Evolutionary conservation across 192 early-diverging fungal genomes (phyloP), one percentile per base, ranked within the genome.

Genomic region (Radiomyces spectabilis): DNA sequence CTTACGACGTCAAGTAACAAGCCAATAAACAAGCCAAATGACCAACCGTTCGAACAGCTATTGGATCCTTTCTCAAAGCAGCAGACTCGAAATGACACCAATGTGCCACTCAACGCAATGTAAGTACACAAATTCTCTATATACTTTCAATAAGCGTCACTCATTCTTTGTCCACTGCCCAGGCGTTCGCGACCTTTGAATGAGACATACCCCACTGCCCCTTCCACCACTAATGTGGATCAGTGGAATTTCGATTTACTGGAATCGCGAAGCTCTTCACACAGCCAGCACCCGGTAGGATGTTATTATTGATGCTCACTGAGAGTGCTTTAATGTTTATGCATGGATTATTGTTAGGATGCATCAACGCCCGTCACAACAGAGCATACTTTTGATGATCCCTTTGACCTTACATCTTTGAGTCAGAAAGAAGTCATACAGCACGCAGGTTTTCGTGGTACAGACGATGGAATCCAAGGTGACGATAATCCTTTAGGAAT

Each of bases 181-280:
- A 48, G 46, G 15, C 46, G 46, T 25, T 30, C 46, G 4, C 46
- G 30, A 48, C 9, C 46, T 9, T 16, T 27, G 24, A 26, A 9
- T n/a, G n/a, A 57, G 55, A 29, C 43, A 37, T 18, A 21, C 7
- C 10, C 33, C 41, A 7, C 44, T 19, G 15, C 34, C 18, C 15
- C 50, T 39, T 13, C 31, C 15, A 25, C 13, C 24, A 24, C 13
- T 32, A 19, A 25, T 25, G 16, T 34, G 15, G 19, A 53, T 19
- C 57, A 48, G 30, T 66, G 64, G 64, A 49, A 66, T 43, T 59
- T 66, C 16, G 64, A 66, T 26, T 44, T 66, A 46, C 42, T 59
- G 5, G 51, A 53, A n/a, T 24, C 26, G 21, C 19, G 19, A 34
- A 38, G 10, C 37, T 15, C 3, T 29, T 35, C 33, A 35, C 21